Evolutionary conservation across 192 early-diverging fungal genomes (phyloP), one percentile per base, ranked within the genome.

Genomic region (Coemansia sp.): DNA sequence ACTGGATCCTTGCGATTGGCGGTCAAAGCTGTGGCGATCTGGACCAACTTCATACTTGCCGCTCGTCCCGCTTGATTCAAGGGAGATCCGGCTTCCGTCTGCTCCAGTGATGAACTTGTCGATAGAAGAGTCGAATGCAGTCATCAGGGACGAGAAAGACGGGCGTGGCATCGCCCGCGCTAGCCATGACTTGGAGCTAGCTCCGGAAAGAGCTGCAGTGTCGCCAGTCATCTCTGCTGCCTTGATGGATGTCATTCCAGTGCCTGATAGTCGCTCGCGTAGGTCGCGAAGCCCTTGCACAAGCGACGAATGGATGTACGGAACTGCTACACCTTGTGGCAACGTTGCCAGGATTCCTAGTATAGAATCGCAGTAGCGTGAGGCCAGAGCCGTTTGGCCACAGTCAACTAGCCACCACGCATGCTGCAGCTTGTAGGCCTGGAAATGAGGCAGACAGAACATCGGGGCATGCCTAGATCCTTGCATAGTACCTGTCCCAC

Each of bases 371-470:
- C 89, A 87, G 67, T 99, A 97, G 23, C 81, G 75, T 5, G 78
- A 71, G 4, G 97, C 91, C 53, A 88, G 83, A 36, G 85, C 84
- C 4, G 84, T 65, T 62, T 87, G 83, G 5, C 97, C 94, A 50
- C 86, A 79, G 50, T 97, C 95, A 9, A 85, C 84, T 8, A 99
- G 82, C 71, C 87, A 86, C 84, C 86, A 89, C 15, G 92, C 92
- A 63, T 92, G 85, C 28, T 75, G 57, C 6, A 99, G 77, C 65
- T 97, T 97, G 85, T 94, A 94, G 0, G 86, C 86, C 64, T 97
- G 94, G 45, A 99, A 70, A 62, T 91, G 90, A n/a, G 93, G 91
- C n/a, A 99, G 54, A 20, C 78, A 81, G 5, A 67, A 50, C 27
- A 67, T 44, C 56, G 31, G 30, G n/a, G 64, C 45, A 6, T 48